Evolutionary conservation across 2,329 filamentous ascomycete genomes (phyloP), one percentile per base, ranked within the genome.

Genomic region (Diplodia scrobiculata): DNA sequence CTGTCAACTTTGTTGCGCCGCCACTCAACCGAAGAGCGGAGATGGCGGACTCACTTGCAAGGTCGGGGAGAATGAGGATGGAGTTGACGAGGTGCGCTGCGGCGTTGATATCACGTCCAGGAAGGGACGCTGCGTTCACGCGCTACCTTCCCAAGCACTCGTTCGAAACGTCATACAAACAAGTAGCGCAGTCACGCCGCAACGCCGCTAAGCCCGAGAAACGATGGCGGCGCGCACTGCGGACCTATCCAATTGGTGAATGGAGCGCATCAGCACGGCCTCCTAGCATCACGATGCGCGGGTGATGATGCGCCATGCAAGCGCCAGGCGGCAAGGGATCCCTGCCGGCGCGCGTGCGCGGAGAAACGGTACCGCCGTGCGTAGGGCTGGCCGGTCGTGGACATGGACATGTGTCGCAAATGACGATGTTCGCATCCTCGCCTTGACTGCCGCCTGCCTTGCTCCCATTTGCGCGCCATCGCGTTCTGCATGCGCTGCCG

Each of bases 381-480:
- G 54, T 63, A 66, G 65, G 65, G 65, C 65, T 66, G 48, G 19
- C 32, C 32, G 60, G 60, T 62, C 19, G 54, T 54, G 64, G 48
- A 48, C 55, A 32, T 63, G 65, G 54, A 66, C 65, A 62, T 34
- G 32, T 66, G 51, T 27, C 27, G 36, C 17, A 65, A 17, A 65
- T 54, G 51, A 53, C 45, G 53, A 38, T 34, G 63, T 14, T 13
- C 45, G 21, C 47, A 38, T 52, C 59, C 38, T 54, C 34, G 34
- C 25, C 34, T 53, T 48, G 17, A 45, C 47, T 36, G 48, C n/a
- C 14, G 14, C 10, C 34, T 21, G 4, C 13, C 52, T 25, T 47
- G 32, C 25, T 41, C 14, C 34, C 27, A 21, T 21, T 19, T 48
- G 55, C 32, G 36, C 52, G 29, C 19, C 36, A 29, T 34, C 41